Conservation (phyloP, 176 grass and related monocot genomes). For the Paspalum notatum region DNA sequence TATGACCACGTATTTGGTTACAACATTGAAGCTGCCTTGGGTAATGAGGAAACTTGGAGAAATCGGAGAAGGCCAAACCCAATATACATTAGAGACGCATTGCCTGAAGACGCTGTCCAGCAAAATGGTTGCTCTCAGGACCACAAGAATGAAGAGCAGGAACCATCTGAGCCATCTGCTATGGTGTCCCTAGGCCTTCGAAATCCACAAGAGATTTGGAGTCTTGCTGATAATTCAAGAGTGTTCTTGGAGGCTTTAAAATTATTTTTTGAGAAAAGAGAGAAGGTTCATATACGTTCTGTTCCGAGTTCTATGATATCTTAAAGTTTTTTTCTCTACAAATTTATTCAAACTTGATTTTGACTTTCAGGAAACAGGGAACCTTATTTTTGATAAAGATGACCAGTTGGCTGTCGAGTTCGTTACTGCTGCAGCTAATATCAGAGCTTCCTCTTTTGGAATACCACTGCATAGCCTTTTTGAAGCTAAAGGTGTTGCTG, state of each 20-base stretch:
- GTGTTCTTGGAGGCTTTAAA: conserved; percentile 85
- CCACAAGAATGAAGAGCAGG: conserved; percentile 36
- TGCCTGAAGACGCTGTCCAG: conserved; percentile 50
- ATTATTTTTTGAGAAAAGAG: conserved; percentile 87
- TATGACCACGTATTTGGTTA: conserved; percentile 96
- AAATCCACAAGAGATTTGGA: conserved; percentile 95
- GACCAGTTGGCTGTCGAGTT: conserved; percentile 95
- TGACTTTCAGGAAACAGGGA: conserved; percentile 79
- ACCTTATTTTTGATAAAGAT: conserved; percentile 94
- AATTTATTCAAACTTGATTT: conserved; percentile 3
- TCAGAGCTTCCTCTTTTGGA: conserved; percentile 93
- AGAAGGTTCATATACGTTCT: conserved; percentile 53
- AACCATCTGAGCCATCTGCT: conserved; percentile 62
- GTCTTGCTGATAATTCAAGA: conserved; percentile 81
- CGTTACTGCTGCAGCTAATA: conserved; percentile 95
- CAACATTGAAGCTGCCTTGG: conserved; percentile 80
- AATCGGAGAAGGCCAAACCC: conserved; percentile 73
- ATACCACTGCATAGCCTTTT: conserved; percentile 94
- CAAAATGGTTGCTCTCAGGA: conserved; percentile 58
- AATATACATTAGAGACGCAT: conserved; percentile 62
- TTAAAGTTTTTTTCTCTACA: not conserved
- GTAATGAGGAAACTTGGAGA: conserved; percentile 97
- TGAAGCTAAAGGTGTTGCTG: conserved; percentile 98
- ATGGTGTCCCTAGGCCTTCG: conserved; percentile 77
- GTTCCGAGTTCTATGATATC: not conserved